Percentiles rank a stretch among this genome's conserved stretches.
Conservation (phyloP, 495 filamentous ascomycete genomes). For the Rhizodiscina lignyota region DNA sequence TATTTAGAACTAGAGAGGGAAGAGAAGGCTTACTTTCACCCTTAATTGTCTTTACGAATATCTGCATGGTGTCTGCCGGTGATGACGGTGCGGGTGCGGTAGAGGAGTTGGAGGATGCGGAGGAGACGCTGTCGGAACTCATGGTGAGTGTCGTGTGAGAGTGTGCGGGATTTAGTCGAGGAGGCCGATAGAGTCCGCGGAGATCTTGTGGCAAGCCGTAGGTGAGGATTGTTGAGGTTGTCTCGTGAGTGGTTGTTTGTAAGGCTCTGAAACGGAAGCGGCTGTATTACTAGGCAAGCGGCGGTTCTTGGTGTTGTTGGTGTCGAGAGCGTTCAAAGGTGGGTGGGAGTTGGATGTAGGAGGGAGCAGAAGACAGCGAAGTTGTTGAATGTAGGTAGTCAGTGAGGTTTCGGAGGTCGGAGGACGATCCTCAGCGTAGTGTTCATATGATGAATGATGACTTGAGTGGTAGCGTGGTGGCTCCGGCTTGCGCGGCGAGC, state of each 20-base stretch:
- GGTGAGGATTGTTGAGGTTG: not conserved
- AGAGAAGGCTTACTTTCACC: slow-evolving; percentile 25
- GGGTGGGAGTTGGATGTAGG: not conserved
- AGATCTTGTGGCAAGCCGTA: no score
- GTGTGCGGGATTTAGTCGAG: not conserved
- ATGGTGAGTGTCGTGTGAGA: not conserved
- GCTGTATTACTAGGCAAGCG: not conserved
- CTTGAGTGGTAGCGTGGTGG: no score
- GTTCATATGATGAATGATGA: no score
- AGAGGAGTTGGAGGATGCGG: slow-evolving; percentile 14
- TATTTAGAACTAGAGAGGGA: slow-evolving; percentile 1
- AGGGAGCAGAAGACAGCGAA: no score
- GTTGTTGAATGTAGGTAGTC: no score
- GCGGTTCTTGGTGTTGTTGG: not conserved
- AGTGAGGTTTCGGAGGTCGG: no score
- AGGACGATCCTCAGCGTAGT: no score
- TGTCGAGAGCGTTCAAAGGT: not conserved
- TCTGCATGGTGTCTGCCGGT: slow-evolving; percentile 27
- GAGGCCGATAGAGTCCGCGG: not conserved
- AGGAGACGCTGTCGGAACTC: slow-evolving; percentile 21
- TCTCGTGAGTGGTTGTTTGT: not conserved
- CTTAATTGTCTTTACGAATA: slow-evolving; percentile 32
- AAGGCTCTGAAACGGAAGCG: not conserved
- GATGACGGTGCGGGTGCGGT: not conserved
- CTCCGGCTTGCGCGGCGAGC: no score